Evolutionary conservation across 2,329 filamentous ascomycete genomes (phyloP).

Genomic region (Colletotrichum sp.): DNA sequence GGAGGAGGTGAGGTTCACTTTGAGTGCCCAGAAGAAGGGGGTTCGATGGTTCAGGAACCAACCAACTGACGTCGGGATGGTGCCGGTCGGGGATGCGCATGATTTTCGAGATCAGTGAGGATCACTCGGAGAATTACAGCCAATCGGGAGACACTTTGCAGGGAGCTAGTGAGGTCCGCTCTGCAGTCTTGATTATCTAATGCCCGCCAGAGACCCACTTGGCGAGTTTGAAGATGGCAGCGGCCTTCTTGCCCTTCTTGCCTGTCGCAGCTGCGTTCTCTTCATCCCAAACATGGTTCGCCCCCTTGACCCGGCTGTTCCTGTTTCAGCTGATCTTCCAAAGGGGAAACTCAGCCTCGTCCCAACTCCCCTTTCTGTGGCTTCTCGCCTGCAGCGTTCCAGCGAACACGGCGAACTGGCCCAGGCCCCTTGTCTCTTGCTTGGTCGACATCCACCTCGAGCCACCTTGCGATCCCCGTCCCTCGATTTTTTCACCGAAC

Average conservation of each 20-base stretch:
- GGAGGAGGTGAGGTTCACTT: conserved; percentile 21
- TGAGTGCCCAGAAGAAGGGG: conserved; percentile 19
- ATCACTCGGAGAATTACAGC: conserved; percentile 15
- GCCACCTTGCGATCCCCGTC: background rate
- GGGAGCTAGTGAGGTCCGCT: background rate
- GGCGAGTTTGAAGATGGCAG: conserved; percentile 9
- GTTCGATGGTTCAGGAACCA: background rate
- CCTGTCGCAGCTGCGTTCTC: background rate
- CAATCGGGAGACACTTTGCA: background rate
- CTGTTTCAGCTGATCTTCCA: conserved; percentile 19
- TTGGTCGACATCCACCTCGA: background rate
- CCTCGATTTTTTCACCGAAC: background rate
- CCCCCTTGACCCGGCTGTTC: conserved; percentile 7
- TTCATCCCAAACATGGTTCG: background rate
- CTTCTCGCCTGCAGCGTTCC: background rate
- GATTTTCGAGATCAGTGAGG: conserved; percentile 16
- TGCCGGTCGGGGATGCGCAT: conserved; percentile 4
- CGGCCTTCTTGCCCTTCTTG: background rate
- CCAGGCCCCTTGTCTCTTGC: background rate
- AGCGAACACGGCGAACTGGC: background rate
- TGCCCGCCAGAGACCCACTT: conserved; percentile 5
- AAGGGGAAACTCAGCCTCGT: conserved; percentile 10
- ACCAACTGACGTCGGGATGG: background rate
- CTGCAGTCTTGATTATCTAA: conserved; percentile 1
- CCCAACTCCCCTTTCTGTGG: background rate